phyloP scores from a whole-genome alignment of 306 rosid species.

The Arachis hypogaea region DNA sequence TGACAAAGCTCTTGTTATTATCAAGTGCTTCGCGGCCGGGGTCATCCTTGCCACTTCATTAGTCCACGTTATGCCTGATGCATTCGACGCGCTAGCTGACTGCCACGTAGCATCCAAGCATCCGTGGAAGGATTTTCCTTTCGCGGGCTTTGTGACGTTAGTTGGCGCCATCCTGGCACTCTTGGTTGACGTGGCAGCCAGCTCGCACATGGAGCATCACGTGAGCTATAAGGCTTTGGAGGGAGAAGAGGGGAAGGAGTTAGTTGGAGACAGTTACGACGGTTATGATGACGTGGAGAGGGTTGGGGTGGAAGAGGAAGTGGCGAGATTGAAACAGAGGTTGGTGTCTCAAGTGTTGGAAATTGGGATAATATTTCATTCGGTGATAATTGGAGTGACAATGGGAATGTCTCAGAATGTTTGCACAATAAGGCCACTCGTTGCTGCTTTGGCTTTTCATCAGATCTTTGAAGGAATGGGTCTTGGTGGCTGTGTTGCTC shows the following conservation, averaged over 20 bases:
- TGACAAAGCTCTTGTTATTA: conserved; percentile 59
- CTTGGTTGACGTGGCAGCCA: conserved; percentile 67
- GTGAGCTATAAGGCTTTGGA: conserved; percentile 45
- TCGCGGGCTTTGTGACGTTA: conserved; percentile 69
- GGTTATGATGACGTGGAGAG: conserved; percentile 22
- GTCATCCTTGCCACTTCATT: conserved; percentile 81
- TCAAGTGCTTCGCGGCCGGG: conserved; percentile 88
- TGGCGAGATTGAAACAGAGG: conserved; percentile 63
- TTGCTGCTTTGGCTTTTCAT: conserved; percentile 78
- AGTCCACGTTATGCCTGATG: conserved; percentile 86
- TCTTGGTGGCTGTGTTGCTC: conserved; percentile 88
- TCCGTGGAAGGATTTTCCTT: conserved; percentile 87
- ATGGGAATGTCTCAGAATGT: conserved; percentile 90
- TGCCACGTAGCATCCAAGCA: conserved; percentile 67
- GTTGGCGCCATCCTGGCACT: conserved; percentile 60
- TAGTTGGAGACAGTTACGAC: conserved; percentile 13
- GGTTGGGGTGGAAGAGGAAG: conserved; percentile 51
- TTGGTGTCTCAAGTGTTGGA: conserved; percentile 78
- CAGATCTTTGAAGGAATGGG: conserved; percentile 91
- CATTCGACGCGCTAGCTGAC: conserved; percentile 69
- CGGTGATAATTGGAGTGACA: conserved; percentile 80
- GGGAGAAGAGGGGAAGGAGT: conserved; percentile 37
- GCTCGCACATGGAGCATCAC: conserved; percentile 61
- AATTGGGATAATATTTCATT: conserved; percentile 86
- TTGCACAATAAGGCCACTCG: conserved; percentile 79